Evolutionary conservation across 2,329 filamentous ascomycete genomes (phyloP), one percentile per base, ranked within the genome.

Genomic region (Stemphylium beticola): DNA sequence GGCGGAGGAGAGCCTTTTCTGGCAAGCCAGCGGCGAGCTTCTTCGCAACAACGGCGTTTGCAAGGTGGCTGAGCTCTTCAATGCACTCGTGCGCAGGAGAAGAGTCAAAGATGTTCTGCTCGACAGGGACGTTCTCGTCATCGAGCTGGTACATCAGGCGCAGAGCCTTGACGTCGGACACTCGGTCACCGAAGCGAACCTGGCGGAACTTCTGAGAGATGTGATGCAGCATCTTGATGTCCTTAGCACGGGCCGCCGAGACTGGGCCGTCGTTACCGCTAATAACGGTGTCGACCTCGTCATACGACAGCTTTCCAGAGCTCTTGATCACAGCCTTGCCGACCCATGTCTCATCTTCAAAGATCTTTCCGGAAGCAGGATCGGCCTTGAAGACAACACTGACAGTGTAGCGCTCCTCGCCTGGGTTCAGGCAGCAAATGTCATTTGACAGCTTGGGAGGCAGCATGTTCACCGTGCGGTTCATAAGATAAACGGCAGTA

Each of bases 81-180:
- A 97, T 91, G 60, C 98, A 85, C 78, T 98, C 93, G 60, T 96
- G 92, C 2, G 93, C 91, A 9, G 88, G 83, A 11, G 91, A 92
- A 26, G 91, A 93, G 74, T 97, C 89, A 71, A 98, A 99, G 61
- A 99, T 90, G 79, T 98, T 99, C 74, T 92, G 87, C 79, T 96
- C 92, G 36, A 98, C 93, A 2, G 93, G 95, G 48, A 97, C 92
- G 75, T 98, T 98, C 82, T 99, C 95, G 66, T 99, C 95, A 66
- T 99, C 95, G 36, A 98, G 84, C 78, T 96, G 93, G 77, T 96
- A 92, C 58, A 98, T 82, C 41, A 99, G 84, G 53, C 95, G 90
- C 47, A 99, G 85, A 36, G 93, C 88, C 31, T 93, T 90, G 66
- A 96, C 90, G 11, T 90, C 87, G 61, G 90, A 86, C 38, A 87